phyloP scores from a whole-genome alignment of 345 rosid genomes.

The Dipteronia sinensis region DNA sequence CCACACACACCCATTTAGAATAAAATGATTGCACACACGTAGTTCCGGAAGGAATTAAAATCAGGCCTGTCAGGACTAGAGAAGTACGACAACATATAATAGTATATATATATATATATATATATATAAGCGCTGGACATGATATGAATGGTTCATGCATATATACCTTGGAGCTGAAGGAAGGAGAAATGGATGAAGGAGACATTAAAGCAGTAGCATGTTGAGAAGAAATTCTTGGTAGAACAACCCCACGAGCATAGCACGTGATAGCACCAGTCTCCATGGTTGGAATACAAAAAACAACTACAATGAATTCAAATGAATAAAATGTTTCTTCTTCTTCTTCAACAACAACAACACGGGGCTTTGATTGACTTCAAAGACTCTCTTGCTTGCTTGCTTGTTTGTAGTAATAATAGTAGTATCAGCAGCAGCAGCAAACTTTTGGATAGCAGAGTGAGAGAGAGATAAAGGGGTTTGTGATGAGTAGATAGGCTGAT shows the following conservation, averaged over 20 bases:
- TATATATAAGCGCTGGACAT: neutral
- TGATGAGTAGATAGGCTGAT: slow-evolving; percentile 29
- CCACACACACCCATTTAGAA: no score
- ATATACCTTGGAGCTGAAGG: slow-evolving; percentile 68
- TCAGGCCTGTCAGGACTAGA: neutral
- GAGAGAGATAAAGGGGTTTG: slow-evolving; percentile 45
- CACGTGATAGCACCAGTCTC: slow-evolving; percentile 68
- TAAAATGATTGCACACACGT: no score
- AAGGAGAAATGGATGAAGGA: slow-evolving; percentile 54
- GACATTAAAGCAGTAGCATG: slow-evolving; percentile 64
- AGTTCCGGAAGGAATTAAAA: no score
- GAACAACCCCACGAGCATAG: slow-evolving; percentile 63
- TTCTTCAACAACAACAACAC: neutral
- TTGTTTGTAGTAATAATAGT: neutral
- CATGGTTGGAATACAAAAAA: slow-evolving; percentile 34
- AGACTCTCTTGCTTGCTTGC: slow-evolving; percentile 9
- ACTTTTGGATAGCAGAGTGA: slow-evolving; percentile 11
- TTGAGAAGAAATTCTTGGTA: slow-evolving; percentile 70
- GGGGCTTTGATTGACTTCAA: slow-evolving; percentile 8
- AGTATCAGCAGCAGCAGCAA: neutral
- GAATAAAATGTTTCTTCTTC: neutral
- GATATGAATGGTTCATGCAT: neutral
- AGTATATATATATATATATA: neutral
- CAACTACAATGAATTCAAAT: neutral
- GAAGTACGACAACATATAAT: neutral